phyloP scores from a whole-genome alignment of 164 flowering plant species.

The Santalum album region DNA sequence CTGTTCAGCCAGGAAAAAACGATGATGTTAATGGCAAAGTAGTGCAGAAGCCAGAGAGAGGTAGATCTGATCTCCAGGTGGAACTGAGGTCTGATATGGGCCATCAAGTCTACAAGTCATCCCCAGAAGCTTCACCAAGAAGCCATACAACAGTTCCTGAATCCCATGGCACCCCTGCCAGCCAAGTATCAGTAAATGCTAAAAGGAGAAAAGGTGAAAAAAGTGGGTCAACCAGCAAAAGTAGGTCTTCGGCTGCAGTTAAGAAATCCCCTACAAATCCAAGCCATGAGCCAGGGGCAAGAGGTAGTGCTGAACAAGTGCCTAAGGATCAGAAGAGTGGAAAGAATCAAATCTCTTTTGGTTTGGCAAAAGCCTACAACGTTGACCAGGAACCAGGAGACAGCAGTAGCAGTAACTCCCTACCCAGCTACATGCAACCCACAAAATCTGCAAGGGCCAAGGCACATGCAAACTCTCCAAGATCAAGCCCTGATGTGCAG shows the following conservation, averaged over 20 bases:
- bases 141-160: conserved; percentile 54
- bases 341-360: conserved; percentile 66
- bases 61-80: conserved; percentile 21
- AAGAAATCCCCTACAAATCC: conserved; percentile 45
- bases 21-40: conserved; percentile 17
- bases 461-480: conserved; percentile 60
- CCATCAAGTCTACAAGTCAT: conserved; percentile 24
- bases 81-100: conserved; percentile 21
- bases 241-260: conserved; percentile 27
- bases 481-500: conserved; percentile 77
- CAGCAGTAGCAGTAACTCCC: conserved; percentile 37
- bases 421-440: conserved; percentile 97
- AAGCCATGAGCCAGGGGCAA: conserved; percentile 38
- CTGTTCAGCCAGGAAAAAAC: conserved; percentile 21
- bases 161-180: conserved; percentile 78
- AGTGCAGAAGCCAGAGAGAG: conserved; percentile 23
- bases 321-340: conserved; percentile 49
- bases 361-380: conserved; percentile 40
- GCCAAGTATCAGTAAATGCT: conserved; percentile 52
- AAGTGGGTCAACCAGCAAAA: conserved; percentile 30
- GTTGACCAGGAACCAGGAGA: conserved; percentile 63
- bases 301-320: conserved; percentile 43
- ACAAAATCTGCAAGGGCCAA: conserved; percentile 95
- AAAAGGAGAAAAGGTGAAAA: conserved; percentile 34
- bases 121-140: conserved; percentile 67